A percentile compares a stretch with the other conserved stretches of the same genome.
Conservation (phyloP, 1,139 yeast genomes). For the Blastobotrys capitulatus region DNA sequence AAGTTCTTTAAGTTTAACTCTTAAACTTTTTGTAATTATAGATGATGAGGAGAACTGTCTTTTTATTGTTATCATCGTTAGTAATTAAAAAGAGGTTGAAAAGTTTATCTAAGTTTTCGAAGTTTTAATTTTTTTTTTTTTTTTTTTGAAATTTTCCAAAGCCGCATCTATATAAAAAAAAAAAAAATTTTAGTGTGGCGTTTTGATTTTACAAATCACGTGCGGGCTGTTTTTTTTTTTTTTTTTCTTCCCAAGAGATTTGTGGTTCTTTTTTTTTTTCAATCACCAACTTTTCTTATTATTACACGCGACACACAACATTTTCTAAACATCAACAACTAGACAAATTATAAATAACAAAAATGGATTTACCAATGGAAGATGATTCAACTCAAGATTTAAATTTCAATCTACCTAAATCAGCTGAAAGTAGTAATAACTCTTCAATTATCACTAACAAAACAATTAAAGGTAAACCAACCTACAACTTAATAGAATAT, state of each 20-base stretch:
- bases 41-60: conserved; percentile 4
- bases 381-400: neutral
- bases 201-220: no score
- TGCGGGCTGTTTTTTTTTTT: no score
- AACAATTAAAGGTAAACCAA: neutral
- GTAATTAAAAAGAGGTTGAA: no score
- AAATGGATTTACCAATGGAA: neutral
- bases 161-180: neutral
- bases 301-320: neutral
- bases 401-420: no score
- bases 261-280: no score
- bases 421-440: neutral
- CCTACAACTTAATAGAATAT: conserved; percentile 5
- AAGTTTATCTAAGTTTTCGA: no score
- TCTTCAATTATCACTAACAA: neutral
- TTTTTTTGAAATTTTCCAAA: neutral
- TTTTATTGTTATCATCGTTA: neutral
- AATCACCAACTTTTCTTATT: no score
- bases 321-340: neutral
- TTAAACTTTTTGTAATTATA: neutral
- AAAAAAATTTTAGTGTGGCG: no score
- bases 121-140: neutral
- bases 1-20: neutral
- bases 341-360: no score
- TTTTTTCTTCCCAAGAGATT: neutral